Percentiles rank a stretch among this genome's conserved stretches.
Evolutionary conservation across 257 asterid species (phyloP).

Genomic region (Solanum megistacrolobum): DNA sequence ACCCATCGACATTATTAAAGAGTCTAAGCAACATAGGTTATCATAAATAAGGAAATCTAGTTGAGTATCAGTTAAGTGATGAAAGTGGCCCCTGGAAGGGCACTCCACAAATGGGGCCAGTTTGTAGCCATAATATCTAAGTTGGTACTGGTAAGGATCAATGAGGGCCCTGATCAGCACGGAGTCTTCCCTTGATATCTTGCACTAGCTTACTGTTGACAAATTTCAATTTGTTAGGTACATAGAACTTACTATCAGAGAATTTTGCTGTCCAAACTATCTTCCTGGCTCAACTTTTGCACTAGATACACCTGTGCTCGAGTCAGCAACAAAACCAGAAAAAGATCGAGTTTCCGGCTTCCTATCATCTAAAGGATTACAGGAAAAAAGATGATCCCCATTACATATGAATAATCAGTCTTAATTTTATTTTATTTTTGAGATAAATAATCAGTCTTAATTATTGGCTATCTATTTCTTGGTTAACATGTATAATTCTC

Average conservation of each 20-base stretch:
- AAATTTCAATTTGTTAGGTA: neutral
- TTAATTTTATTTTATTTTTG: too few species aligned
- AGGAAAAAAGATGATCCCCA: neutral
- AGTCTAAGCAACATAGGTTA: neutral
- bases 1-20: neutral
- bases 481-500: neutral
- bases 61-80: neutral
- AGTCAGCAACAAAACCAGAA: neutral
- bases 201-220: neutral
- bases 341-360: neutral
- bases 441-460: too few species aligned
- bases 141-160: neutral
- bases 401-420: neutral
- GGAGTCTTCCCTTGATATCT: neutral
- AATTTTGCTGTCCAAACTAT: neutral
- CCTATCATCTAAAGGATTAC: neutral
- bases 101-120: neutral
- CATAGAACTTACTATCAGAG: neutral
- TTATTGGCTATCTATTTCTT: neutral
- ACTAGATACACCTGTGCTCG: neutral
- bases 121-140: neutral
- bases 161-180: neutral
- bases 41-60: neutral
- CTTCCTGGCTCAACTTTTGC: neutral
- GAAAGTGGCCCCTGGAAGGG: neutral